Evolutionary conservation across 176 grass and related monocot genomes (phyloP).

Genomic region (Typha latifolia): DNA sequence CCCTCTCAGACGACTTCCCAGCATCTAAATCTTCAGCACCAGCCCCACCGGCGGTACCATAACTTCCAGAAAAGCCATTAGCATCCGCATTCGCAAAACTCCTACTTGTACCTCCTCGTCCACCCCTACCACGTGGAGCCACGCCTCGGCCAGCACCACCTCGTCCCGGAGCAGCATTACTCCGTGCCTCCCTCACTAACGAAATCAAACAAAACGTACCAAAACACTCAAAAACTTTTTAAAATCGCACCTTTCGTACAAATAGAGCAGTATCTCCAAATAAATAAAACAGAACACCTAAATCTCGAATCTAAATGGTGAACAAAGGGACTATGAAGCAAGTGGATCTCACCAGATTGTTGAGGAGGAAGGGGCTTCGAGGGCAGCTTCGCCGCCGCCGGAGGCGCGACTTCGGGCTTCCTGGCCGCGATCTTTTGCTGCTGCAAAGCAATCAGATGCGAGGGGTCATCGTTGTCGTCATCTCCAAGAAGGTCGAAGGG

Average conservation of each 20-base stretch:
- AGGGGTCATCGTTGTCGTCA: slow-evolving; percentile 10
- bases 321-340: neutral
- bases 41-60: neutral
- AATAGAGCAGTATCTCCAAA: too few relatives aligned
- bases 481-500: slow-evolving; percentile 9
- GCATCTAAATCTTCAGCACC: slow-evolving; percentile 4
- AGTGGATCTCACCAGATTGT: slow-evolving; percentile 6
- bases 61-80: neutral
- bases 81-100: neutral
- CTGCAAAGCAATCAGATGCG: slow-evolving; percentile 1
- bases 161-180: neutral
- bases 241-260: too few relatives aligned
- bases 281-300: too few relatives aligned
- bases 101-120: slow-evolving; percentile 14
- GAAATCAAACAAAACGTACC: neutral
- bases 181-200: slow-evolving; percentile 17
- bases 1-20: slow-evolving; percentile 5
- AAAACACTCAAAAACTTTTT: neutral
- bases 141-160: slow-evolving; percentile 5
- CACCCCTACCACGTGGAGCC: slow-evolving; percentile 13
- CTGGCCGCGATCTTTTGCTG: slow-evolving; percentile 6
- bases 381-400: slow-evolving; percentile 9
- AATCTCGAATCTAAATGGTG: neutral
- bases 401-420: neutral
- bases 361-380: slow-evolving; percentile 6